Evolutionary conservation across 176 grass and related monocot species (phyloP), one percentile per base, ranked within the genome.

Genomic region (Thinopyrum elongatum): DNA sequence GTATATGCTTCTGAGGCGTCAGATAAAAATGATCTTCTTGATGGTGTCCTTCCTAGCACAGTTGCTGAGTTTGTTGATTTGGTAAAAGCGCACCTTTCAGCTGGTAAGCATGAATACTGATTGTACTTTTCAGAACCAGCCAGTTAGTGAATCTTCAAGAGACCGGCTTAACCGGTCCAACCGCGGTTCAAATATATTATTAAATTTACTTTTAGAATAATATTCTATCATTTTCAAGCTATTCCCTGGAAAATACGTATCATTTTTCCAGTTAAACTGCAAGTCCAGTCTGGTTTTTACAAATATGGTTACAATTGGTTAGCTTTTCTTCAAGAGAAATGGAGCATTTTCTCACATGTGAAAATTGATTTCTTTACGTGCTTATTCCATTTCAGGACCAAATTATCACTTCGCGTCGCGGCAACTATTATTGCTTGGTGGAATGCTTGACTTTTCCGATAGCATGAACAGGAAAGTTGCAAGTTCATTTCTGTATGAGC

Each of bases 1-100:
- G 88, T 98, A 86, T 98, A 98, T 88, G 97, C 94, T 84, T 95
- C 94, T 82, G 94, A 98, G 95, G 97, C 97, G 61, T 95, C 94
- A 77, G 90, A 95, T 67, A 98, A 88, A 61, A 94, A 98, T 90
- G 94, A 95, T 75, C 86, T 95, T 89, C 89, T 98, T 57, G 97
- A 98, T 27, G 67, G 33, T 86, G 72, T 98, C 47, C 97, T 96
- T 92, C 97, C 97, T 58, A 74, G 58, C 67, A 94, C 97, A 86
- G 80, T 94, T 78, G 90, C 88, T 68, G 84, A 95, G 57, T 96
- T 92, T 86, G 92, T 98, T 68, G 76, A 80, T 85, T 88, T 98
- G 85, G 97, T 94, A 81, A 98, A 95, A 79, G 86, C 79, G 2
- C 94, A 98, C 89, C 97, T 98, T 92, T 98, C 94, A 92, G 84